Evolutionary conservation across 2,329 filamentous ascomycete genomes (phyloP).

Genomic region (Dactylellina sp.): DNA sequence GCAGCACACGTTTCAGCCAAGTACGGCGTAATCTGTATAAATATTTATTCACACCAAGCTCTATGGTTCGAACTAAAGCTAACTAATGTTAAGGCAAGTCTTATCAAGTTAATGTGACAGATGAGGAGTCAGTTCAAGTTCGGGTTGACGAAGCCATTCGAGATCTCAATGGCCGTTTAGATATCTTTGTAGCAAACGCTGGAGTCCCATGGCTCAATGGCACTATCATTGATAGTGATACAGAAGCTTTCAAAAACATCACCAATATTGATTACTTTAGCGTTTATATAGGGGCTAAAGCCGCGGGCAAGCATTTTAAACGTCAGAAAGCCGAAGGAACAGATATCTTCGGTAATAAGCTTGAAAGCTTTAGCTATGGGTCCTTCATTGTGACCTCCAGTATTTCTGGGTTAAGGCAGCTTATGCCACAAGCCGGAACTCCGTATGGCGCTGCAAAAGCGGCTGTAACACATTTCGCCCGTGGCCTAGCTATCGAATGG

Average conservation of each 20-base stretch:
- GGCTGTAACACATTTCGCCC: slow-evolving; percentile 70
- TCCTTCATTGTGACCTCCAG: slow-evolving; percentile 82
- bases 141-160: slow-evolving; percentile 68
- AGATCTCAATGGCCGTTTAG: slow-evolving; percentile 80
- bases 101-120: slow-evolving; percentile 72
- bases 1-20: slow-evolving; percentile 73
- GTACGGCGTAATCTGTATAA: slow-evolving; percentile 76
- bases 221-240: slow-evolving; percentile 14
- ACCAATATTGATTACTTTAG: slow-evolving; percentile 79
- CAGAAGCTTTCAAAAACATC: slow-evolving; percentile 66
- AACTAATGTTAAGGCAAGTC: no score
- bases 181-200: slow-evolving; percentile 82
- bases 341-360: no score
- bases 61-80: no score
- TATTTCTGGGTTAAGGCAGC: slow-evolving; percentile 82
- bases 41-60: no score
- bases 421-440: slow-evolving; percentile 79
- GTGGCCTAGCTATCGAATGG: slow-evolving; percentile 78
- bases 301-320: slow-evolving; percentile 77
- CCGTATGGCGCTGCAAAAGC: slow-evolving; percentile 80
- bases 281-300: slow-evolving; percentile 80
- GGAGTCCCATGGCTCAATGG: slow-evolving; percentile 73
- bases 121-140: slow-evolving; percentile 68
- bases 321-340: slow-evolving; percentile 65
- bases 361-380: slow-evolving; percentile 73